Evolutionary conservation across 1,284 basidiomycete species (phyloP).

Genomic region (Ustilago shanxiensis): DNA sequence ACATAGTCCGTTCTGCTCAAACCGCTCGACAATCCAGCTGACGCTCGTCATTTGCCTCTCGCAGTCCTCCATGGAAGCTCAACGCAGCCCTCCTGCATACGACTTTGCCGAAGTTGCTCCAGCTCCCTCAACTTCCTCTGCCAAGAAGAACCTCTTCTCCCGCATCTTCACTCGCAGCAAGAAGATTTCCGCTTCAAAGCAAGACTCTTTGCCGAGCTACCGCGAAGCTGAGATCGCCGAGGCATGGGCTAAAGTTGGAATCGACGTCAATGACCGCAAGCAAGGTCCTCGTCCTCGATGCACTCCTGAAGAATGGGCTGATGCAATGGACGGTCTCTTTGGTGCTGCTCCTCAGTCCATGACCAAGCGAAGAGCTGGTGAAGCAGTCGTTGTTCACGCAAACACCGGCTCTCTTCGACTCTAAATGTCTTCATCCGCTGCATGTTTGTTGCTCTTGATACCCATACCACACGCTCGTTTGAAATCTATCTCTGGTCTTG

Average conservation of each 20-base stretch:
- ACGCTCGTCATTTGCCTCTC: neutral
- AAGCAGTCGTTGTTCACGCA: constrained; percentile 1
- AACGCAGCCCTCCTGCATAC: constrained; percentile 24
- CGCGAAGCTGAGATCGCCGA: constrained; percentile 35
- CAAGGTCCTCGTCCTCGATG: constrained; percentile 43
- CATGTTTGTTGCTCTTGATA: constrained; percentile 3
- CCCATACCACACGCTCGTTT: constrained; percentile 2
- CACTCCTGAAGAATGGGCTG: constrained; percentile 38
- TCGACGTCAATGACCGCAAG: constrained; percentile 45
- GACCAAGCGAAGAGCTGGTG: neutral
- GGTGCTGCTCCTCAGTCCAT: constrained; percentile 17
- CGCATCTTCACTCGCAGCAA: constrained; percentile 36
- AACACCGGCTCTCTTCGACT: neutral
- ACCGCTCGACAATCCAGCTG: neutral
- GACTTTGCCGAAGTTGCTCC: constrained; percentile 2
- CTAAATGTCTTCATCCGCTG: neutral
- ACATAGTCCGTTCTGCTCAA: neutral
- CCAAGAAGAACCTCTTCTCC: constrained; percentile 24
- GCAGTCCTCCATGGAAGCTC: constrained; percentile 21
- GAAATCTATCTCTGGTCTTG: neutral
- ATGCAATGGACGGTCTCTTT: constrained; percentile 39
- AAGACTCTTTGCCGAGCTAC: constrained; percentile 31
- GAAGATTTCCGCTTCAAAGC: constrained; percentile 1
- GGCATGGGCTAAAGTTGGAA: constrained; percentile 45
- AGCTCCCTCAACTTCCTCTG: neutral